Percentiles rank a stretch among this genome's conserved stretches.
Evolutionary conservation across 148 eudicot genomes (phyloP).

Genomic region (Cornus suecica): DNA sequence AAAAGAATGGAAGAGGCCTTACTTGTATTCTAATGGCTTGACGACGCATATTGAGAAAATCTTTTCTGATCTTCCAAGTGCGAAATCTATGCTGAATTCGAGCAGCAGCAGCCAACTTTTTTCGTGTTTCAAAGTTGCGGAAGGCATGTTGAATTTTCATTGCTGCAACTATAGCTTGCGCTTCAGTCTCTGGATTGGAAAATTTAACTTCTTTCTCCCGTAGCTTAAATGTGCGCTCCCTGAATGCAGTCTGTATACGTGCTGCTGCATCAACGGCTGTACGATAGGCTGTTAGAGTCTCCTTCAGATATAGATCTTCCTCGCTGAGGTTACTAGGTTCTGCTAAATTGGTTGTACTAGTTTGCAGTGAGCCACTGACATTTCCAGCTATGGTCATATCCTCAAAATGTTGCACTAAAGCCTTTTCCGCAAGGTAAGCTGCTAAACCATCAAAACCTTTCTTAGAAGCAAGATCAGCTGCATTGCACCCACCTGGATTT

Average conservation of each 20-base stretch:
- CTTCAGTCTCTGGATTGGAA: constrained; percentile 70
- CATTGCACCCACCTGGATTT: constrained; percentile 70
- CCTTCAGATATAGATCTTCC: constrained; percentile 79
- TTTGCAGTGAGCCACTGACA: constrained; percentile 64
- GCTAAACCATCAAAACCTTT: constrained; percentile 74
- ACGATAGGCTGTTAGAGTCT: constrained; percentile 85
- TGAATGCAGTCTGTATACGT: constrained; percentile 83
- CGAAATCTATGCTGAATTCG: constrained; percentile 81
- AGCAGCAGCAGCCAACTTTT: constrained; percentile 70
- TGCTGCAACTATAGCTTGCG: constrained; percentile 76
- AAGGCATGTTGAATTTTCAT: constrained; percentile 98
- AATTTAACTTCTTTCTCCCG: constrained; percentile 41
- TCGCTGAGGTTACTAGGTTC: constrained; percentile 42
- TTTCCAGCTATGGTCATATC: constrained; percentile 90
- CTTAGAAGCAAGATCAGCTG: constrained; percentile 74
- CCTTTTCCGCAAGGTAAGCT: constrained; percentile 91
- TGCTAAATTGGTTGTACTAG: constrained; percentile 36
- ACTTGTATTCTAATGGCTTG: constrained; percentile 88
- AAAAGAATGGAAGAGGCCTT: constrained; percentile 20
- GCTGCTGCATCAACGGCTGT: constrained; percentile 99
- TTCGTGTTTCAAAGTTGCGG: constrained; percentile 59
- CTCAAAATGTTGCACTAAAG: constrained; percentile 65
- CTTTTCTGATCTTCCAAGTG: constrained; percentile 76
- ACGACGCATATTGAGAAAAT: constrained; percentile 78
- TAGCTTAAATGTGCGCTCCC: constrained; percentile 67